Evolutionary conservation across 2,329 filamentous ascomycete species (phyloP), one percentile per base, ranked within the genome.

Genomic region (Ophiostoma montium): DNA sequence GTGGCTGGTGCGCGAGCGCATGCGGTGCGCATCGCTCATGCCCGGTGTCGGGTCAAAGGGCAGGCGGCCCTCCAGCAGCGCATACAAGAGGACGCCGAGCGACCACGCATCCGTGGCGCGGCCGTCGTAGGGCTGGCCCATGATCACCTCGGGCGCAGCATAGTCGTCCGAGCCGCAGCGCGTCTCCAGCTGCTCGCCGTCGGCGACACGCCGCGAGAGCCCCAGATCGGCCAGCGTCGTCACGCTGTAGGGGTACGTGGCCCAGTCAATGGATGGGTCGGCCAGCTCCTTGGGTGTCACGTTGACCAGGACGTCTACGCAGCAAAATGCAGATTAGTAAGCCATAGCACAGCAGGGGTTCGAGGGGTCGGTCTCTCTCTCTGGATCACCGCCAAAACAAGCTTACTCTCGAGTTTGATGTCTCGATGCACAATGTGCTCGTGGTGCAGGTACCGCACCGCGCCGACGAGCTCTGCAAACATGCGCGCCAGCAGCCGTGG

Each of bases 151-250:
- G 0, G 92, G 92, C 0, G 92, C 90, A 2, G 90, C 90, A 62
- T 98, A 98, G 66, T 98, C 92, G 65, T 96, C 92, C 36, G 86
- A 94, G 31, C 92, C 92, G 63, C 92, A 98, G 10, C 92, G 79
- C 2, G 90, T 96, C 53, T 86, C 86, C n/a, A 98, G 75, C 53
- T 90, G 82, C 56, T 94, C 87, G 47, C 87, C 86, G 54, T 87
- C 82, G 15, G 86, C 78, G 35, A 96, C 86, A 33, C 84, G 82
- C 49, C 90, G 78, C 3, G 88, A 94, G 12, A 98, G 78, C 13
- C 92, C 92, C 12, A 98, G 73, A 62, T 98, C 92, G 15, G 89
- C 94, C 38, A 98, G 74, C 2, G 88, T 95, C 50, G 90, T 78
- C 48, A 96, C 76, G 2, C 90, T 84, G 59, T 87, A 77, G 10